Conservation (phyloP, 2,329 filamentous ascomycete genomes). For the Akanthomyces uredinophilus region DNA sequence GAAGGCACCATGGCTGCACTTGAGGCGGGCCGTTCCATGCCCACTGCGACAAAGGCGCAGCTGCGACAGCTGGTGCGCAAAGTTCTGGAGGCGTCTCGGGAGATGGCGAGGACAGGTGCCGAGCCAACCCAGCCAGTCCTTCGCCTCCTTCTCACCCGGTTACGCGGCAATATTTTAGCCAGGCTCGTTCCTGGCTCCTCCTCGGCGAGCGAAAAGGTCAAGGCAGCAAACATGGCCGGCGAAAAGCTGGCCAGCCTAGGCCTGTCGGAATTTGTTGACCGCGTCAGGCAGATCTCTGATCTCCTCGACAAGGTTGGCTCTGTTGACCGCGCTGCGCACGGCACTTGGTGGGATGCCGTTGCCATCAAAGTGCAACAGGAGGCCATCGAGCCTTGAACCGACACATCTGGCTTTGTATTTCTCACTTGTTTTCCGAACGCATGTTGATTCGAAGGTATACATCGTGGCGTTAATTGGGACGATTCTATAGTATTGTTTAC, state of each 20-base stretch:
- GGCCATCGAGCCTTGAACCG: conserved; percentile 21
- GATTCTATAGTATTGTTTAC: background rate
- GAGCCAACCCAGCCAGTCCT: conserved; percentile 54
- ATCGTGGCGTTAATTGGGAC: background rate
- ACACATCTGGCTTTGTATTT: background rate
- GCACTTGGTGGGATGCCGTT: conserved; percentile 65
- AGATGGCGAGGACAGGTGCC: conserved; percentile 35
- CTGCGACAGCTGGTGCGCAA: conserved; percentile 54
- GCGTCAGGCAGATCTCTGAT: conserved; percentile 64
- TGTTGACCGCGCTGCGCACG: conserved; percentile 65
- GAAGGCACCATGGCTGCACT: conserved; percentile 59
- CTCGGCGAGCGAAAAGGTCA: conserved; percentile 65
- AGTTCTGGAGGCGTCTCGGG: conserved; percentile 46
- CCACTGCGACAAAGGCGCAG: conserved; percentile 54
- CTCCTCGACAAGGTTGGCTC: conserved; percentile 58
- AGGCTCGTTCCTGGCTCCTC: conserved; percentile 61
- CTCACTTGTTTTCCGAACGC: background rate
- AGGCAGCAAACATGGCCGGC: conserved; percentile 61
- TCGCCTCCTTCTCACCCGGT: conserved; percentile 61
- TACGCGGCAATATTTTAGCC: conserved; percentile 61
- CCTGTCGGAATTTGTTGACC: conserved; percentile 67
- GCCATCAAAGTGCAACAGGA: conserved; percentile 50
- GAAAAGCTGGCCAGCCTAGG: conserved; percentile 66
- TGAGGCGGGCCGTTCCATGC: conserved; percentile 60
- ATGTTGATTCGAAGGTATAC: background rate